Base-by-base conservation (phyloP, 2,329 filamentous ascomycete genomes). In the Trichoderma oligosporum region DNA sequence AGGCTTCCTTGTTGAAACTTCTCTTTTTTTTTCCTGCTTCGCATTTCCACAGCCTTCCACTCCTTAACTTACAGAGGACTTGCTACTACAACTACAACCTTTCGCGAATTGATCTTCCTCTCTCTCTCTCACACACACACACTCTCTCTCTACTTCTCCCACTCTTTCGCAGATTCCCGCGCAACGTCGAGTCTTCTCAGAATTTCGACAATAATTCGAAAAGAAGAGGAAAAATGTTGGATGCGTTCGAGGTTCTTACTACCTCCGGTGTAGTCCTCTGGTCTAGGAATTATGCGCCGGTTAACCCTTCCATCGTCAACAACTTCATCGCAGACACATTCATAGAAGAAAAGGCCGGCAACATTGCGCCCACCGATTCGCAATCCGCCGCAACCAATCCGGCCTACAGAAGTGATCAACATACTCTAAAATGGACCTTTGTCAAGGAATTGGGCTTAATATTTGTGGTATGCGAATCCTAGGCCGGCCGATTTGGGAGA, bases 211-310 rank as follows among this genome's bases (percentile, higher is more conserved):
- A 31, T 35, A 29, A 25, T 33, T 20, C 8, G 9, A 22, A 24
- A 45, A 41, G 31, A 22, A 24, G 36, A 41, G 31, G 47, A 66
- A 71, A 64, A 58, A 97, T 97, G 93, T 77, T 99, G 75, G 94
- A 99, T 77, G 88, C 89, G 14, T 99, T 99, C 72, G 93, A 99
- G 74, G 94, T 99, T 64, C 75, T 99, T 61, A 97, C 93, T 60
- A 96, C 93, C 35, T 96, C 92, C 3, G 94, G 94, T 57, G 92
- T 99, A 61, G 94, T 99, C 58, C 83, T 99, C 56, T 99, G 94
- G 94, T 97, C 93, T 61, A 87, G 89, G 70, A 87, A 85, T 24
- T 96, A 93, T 71, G 85, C 87, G 55, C 82, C 87, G 2, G 85
- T 96, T 69, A 91, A 85, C 70, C 83, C 89, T 41, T 85, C 88